Percentiles rank a stretch among this genome's conserved stretches.
These are phyloP conservation scores for Fimicolochytrium jonesii DNA, from an alignment of 192 early-diverging fungal genomes.

Conservation along the genomic window DNA sequence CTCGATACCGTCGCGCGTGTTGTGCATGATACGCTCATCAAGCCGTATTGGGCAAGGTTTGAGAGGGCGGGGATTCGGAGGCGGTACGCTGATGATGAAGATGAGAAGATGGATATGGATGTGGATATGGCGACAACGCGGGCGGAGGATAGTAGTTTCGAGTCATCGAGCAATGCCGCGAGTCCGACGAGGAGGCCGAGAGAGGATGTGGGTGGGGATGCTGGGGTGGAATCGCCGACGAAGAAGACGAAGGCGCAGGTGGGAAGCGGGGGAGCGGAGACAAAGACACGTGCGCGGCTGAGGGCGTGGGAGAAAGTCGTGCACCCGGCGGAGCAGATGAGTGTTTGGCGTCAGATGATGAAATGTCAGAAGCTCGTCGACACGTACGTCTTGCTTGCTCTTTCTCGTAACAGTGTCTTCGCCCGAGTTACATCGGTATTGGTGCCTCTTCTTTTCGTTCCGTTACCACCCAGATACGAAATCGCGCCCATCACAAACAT, in stretches of 20 bases:
- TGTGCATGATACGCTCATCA: constrained; percentile 18
- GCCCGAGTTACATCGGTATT: background rate
- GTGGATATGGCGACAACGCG: background rate
- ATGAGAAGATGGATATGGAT: background rate
- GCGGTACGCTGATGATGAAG: too few relatives aligned
- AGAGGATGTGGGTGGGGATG: too few relatives aligned
- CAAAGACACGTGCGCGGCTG: background rate
- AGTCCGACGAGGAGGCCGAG: background rate
- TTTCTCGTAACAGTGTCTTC: background rate
- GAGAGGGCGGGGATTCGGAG: background rate
- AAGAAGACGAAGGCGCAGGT: background rate
- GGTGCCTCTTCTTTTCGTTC: background rate
- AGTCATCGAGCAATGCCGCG: background rate
- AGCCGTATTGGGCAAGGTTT: constrained; percentile 12
- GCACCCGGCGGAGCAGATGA: background rate
- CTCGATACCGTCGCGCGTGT: constrained; percentile 38
- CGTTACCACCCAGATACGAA: background rate
- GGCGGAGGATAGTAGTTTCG: background rate
- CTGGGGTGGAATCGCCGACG: too few relatives aligned
- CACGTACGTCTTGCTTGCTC: background rate
- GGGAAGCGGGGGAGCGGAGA: background rate
- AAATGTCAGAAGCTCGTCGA: background rate
- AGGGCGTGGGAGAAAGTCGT: background rate
- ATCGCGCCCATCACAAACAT: background rate
- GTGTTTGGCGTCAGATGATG: background rate